Conservation (phyloP, 2,329 filamentous ascomycete genomes). For the Trichoderma hamatum region DNA sequence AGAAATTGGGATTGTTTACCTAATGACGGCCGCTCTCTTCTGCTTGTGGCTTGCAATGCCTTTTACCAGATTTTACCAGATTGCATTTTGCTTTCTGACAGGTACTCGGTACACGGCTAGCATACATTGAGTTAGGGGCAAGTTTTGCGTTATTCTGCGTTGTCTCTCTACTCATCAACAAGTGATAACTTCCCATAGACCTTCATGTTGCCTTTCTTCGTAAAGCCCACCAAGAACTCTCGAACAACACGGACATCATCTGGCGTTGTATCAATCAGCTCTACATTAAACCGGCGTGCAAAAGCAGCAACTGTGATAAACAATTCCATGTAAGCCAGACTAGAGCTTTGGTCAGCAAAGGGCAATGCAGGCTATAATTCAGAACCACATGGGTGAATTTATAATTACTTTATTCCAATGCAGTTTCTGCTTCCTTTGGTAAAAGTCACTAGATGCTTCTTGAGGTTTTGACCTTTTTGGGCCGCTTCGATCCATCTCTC, state of each 20-base stretch:
- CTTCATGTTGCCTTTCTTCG: conserved; percentile 3
- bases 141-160: background rate
- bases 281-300: conserved; percentile 30
- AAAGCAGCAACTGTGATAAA: conserved; percentile 29
- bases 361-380: background rate
- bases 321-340: conserved; percentile 28
- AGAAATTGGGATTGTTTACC: conserved; percentile 7
- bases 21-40: background rate
- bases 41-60: background rate
- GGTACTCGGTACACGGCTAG: background rate
- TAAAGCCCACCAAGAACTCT: conserved; percentile 7
- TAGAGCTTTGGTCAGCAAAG: background rate
- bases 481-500: conserved; percentile 35
- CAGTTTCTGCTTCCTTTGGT: conserved; percentile 31
- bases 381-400: background rate
- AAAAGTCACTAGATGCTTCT: conserved; percentile 29
- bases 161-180: background rate
- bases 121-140: background rate
- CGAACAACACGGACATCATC: conserved; percentile 23
- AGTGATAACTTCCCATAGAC: background rate
- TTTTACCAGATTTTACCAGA: background rate
- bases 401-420: conserved; percentile 31
- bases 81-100: background rate
- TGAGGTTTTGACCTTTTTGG: conserved; percentile 23
- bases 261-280: conserved; percentile 29